Evolutionary conservation across 441 rosid species (phyloP), one percentile per base, ranked within the genome.

Genomic region (Biscutella laevigata): DNA sequence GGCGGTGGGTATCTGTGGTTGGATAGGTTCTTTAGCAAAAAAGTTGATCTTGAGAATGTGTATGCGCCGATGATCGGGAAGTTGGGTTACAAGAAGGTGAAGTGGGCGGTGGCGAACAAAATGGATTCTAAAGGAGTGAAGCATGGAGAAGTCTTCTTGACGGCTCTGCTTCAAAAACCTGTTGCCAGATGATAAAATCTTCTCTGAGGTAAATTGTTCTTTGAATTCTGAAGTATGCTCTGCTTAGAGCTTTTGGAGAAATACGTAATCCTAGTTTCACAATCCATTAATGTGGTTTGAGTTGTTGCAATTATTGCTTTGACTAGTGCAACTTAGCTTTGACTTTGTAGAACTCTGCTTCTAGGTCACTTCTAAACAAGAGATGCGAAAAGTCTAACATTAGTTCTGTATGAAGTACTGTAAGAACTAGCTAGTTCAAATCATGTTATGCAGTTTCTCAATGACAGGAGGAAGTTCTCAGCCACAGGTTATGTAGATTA

Each of bases 41-140:
- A 67, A 10, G 52, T 63, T 26, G 96, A 88, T 70, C 84, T 92
- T 46, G 91, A 79, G 8, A 77, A 73, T 53, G 74, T 83, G 14
- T 92, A 77, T 69, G 76, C 69, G 26, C 96, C 98, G 2, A 69
- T 88, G 92, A 86, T 88, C 16, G 82, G 80, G 26, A 86, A 78
- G 50, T 61, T 92, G 72, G 92, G 95, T 5, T 92, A 92, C 52
- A 92, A 84, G 89, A 88, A 83, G 74, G 92, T 92, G 78, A 92
- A 92, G 59, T 92, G 98, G 98, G 98, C 95, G 2, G 76, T 70
- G 19, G 88, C 78, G 0, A 72, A 75, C 27, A 92, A 92, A 74
- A 70, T 78, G 2, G 95, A 88, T 72, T 65, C 92, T 5, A 30
- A 13, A 10, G 35, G 35, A 30, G 12, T 30, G 1, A 88, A 84